Evolutionary conservation across 1,139 yeast species (phyloP), one percentile per base, ranked within the genome.

Genomic region (Yarrowia galli): DNA sequence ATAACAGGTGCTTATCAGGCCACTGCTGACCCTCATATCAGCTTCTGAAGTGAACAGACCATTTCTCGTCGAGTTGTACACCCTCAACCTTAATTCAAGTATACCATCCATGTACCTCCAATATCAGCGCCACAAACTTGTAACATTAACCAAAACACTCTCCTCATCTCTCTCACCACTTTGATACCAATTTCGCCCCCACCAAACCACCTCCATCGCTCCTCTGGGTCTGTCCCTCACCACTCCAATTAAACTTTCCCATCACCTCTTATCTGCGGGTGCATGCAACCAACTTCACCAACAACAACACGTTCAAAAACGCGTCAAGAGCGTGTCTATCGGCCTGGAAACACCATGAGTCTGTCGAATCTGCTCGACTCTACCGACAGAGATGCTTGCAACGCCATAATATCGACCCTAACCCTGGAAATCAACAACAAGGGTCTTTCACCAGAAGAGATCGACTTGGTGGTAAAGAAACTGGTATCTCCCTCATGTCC

Each of bases 401-500:
- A 53, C 60, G 18, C 60, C n/a, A 2, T 38, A 1, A 2, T 22
- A 7, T 3, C 60, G 7, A 2, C 43, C 9, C 45, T 53, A 10
- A 23, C 60, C 12, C 22, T 53, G 1, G 45, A 53, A 22, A 38
- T 38, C 60, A 10, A 2, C 43, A 36, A 53, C 20, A 3, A 22
- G 1, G 60, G 60, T 0, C 45, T 53, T 12, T 36, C 60, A 2
- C 60, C 60, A 1, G 45, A 36, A 15, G 35, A 53, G 1, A n/a
- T 53, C n/a, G 60, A 53, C 22, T 10, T 8, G 3, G 45, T 53
- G 22, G 60, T 53, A 4, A 67, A 64, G 20, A 51, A 20, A 9
- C 58, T 51, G 9, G 28, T 35, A 1, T 35, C 58, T 1, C 5
- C 18, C 10, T 13, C 25, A 3, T 20, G 28, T 35, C 58, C 58